Evolutionary conservation across 805 yeast genomes (phyloP), one percentile per base, ranked within the genome.

Genomic region (Hanseniaspora valbyensis): DNA sequence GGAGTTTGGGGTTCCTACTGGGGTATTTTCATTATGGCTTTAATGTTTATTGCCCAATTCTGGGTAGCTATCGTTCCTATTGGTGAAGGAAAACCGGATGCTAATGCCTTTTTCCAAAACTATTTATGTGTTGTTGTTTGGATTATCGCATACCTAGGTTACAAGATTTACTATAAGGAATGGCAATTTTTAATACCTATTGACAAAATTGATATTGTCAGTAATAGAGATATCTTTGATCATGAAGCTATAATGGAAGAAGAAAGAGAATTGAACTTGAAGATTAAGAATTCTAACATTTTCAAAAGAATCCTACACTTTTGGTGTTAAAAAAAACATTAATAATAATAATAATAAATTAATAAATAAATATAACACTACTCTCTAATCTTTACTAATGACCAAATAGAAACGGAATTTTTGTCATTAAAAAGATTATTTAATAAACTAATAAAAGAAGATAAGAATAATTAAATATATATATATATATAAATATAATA

Each of bases 1-100:
- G 82, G 83, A 46, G 61, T 68, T 10, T 65, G 62, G 60, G 82
- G 81, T 7, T 77, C 82, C 1, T 69, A 65, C 57, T 71, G 69
- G 58, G 80, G 78, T 5, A 59, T 74, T 12, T 48, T 69, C 10
- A 63, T 80, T 55, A 74, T 78, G 60, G 49, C 67, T 8, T 66
- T 78, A 52, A 70, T 78, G 25, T 58, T 78, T 24, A 63, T 73
- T 44, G 81, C 79, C 2, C 83, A 78, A 59, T 77, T 80, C 61
- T 80, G 83, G 80, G 72, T 81, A 53, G 89, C 92, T 5, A 66
- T 84, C 38, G 84, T 71, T 71, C 95, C 95, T 51, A 60, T 78
- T 42, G 77, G 78, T 54, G 81, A 83, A 8, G 49, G 40, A n/a
- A 56, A 56, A 24, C 58, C 69, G 34, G 61, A 64, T 42, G 81